phyloP scores from a whole-genome alignment of 495 filamentous ascomycete species.

The Xanthoparmelia taractica region DNA sequence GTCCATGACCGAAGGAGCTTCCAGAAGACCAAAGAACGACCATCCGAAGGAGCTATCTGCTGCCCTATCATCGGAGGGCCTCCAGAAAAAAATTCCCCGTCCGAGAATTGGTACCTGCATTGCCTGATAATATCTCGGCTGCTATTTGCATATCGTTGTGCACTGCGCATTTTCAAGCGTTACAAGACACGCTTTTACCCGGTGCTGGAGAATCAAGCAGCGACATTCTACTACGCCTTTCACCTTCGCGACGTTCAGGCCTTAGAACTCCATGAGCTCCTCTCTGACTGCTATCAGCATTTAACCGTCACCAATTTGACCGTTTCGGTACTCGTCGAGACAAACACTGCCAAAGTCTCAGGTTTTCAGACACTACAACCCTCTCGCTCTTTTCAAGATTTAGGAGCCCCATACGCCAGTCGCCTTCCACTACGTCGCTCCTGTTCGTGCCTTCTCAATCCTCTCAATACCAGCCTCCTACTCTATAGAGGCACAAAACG shows the following conservation, averaged over 20 bases:
- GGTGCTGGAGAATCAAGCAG: neutral
- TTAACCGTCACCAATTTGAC: neutral
- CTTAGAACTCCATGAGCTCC: neutral
- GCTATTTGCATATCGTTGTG: neutral
- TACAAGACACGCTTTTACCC: neutral
- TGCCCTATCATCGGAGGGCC: slow-evolving; percentile 11
- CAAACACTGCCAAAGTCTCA: neutral
- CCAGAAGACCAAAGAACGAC: neutral
- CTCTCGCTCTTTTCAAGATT: neutral
- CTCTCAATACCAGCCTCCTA: neutral
- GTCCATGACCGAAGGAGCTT: slow-evolving; percentile 1
- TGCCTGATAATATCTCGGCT: slow-evolving; percentile 4
- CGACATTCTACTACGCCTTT: neutral
- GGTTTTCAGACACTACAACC: neutral
- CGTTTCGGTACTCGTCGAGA: neutral
- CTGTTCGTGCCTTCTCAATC: neutral
- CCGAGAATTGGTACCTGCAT: slow-evolving; percentile 14
- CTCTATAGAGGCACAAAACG: neutral
- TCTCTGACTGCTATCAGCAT: neutral
- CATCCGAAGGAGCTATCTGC: neutral
- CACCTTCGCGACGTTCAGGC: neutral
- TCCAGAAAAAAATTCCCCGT: slow-evolving; percentile 11
- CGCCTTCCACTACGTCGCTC: neutral
- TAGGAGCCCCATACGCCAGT: neutral
- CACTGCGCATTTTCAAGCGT: neutral